Evolutionary conservation across 176 grass and related monocot species (phyloP).

Genomic region (Panicum miliaceum): DNA sequence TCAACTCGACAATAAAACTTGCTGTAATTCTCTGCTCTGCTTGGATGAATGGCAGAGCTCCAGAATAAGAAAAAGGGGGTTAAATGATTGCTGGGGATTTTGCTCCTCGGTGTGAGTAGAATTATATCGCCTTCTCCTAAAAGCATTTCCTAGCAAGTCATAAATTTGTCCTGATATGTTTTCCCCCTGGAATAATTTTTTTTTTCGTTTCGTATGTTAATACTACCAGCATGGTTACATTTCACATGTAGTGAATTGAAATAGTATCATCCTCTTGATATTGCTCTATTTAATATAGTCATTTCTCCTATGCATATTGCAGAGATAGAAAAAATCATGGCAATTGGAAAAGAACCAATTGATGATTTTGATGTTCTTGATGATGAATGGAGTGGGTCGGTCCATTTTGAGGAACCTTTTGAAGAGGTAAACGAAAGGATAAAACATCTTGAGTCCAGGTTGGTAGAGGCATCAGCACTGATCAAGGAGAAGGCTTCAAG

Average conservation of each 20-base stretch:
- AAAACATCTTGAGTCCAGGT: conserved; percentile 43
- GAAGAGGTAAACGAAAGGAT: conserved; percentile 44
- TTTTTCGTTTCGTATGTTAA: background rate
- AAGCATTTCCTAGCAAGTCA: background rate
- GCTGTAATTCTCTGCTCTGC: too few species aligned
- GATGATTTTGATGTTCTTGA: conserved; percentile 33
- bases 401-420: conserved; percentile 39
- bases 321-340: conserved; percentile 66
- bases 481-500: conserved; percentile 60
- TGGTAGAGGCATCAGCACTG: conserved; percentile 45
- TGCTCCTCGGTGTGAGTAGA: background rate
- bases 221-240: background rate
- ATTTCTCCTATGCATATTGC: conserved; percentile 36
- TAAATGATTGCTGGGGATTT: conserved; percentile 7
- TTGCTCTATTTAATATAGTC: background rate
- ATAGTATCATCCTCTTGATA: background rate
- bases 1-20: too few species aligned
- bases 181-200: background rate
- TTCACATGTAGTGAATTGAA: conserved; percentile 7
- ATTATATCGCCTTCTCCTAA: background rate
- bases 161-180: background rate
- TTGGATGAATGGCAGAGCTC: too few species aligned
- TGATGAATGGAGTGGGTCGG: conserved; percentile 48
- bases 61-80: background rate
- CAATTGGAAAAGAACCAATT: conserved; percentile 43